Percentiles rank a stretch among this genome's conserved stretches.
These are phyloP conservation scores for Auricularia sp. DNA, from an alignment of 768 basidiomycete species.

Conservation along the genomic window DNA sequence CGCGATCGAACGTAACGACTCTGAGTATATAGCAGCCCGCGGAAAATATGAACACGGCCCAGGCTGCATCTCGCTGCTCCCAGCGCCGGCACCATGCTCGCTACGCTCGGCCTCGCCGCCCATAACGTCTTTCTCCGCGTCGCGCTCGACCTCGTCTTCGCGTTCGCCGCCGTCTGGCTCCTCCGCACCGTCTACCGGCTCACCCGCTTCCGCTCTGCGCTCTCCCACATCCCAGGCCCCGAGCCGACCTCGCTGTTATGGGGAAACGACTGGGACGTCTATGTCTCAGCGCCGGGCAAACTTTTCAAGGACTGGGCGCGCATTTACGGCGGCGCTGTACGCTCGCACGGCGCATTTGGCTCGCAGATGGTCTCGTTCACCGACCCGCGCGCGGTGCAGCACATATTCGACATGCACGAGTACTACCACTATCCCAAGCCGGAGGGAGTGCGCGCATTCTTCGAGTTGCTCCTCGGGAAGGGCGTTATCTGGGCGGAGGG, in stretches of 20 bases:
- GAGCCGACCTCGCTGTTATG: slow-evolving; percentile 39
- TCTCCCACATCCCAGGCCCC: slow-evolving; percentile 42
- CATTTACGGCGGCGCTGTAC: slow-evolving; percentile 45
- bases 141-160: background rate
- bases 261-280: slow-evolving; percentile 46
- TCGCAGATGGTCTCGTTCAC: slow-evolving; percentile 51
- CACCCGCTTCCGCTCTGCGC: background rate
- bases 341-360: slow-evolving; percentile 48
- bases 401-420: slow-evolving; percentile 41
- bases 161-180: background rate
- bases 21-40: no score
- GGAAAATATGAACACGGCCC: no score
- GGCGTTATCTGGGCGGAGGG: slow-evolving; percentile 63
- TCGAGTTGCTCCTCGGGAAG: slow-evolving; percentile 48
- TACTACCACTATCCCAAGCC: slow-evolving; percentile 55
- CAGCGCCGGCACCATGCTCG: background rate
- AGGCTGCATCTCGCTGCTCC: background rate
- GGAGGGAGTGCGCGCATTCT: slow-evolving; percentile 53
- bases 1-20: no score
- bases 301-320: slow-evolving; percentile 45
- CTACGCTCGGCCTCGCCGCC: background rate
- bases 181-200: background rate
- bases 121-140: background rate
- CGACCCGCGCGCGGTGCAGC: slow-evolving; percentile 42
- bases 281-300: slow-evolving; percentile 39